These are phyloP conservation scores for Fistulina hepatica DNA, from an alignment of 1,284 basidiomycete genomes.

Conservation along the genomic window DNA sequence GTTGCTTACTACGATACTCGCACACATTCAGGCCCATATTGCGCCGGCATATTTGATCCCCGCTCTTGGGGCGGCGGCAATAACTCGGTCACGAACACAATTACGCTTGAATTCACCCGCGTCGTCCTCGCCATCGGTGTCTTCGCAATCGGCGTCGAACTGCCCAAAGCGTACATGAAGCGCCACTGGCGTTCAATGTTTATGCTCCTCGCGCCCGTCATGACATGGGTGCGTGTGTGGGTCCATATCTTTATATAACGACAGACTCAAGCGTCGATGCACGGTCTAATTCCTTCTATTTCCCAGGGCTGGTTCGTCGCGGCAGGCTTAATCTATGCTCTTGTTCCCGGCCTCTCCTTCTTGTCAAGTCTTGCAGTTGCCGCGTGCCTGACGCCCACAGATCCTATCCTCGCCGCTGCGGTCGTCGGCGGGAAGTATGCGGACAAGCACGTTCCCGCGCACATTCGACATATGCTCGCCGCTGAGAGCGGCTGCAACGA, in stretches of 20 bases:
- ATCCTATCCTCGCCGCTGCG: conserved; percentile 84
- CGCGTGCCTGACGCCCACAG: conserved; percentile 93
- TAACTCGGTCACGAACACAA: conserved; percentile 47
- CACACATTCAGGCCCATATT: conserved; percentile 71
- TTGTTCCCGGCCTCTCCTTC: conserved; percentile 82
- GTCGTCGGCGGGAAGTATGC: conserved; percentile 97
- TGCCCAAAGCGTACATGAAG: conserved; percentile 88
- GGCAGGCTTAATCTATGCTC: conserved; percentile 78
- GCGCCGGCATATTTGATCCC: conserved; percentile 80
- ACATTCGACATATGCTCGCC: conserved; percentile 80
- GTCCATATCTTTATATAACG: not conserved
- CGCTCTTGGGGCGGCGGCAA: conserved; percentile 62
- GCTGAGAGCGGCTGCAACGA: conserved; percentile 94
- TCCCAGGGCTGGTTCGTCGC: conserved; percentile 84
- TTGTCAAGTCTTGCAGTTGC: conserved; percentile 82
- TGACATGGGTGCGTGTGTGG: conserved; percentile 64
- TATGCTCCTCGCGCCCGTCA: conserved; percentile 81
- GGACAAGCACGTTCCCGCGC: conserved; percentile 95
- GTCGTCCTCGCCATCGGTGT: conserved; percentile 95
- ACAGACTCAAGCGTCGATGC: not conserved
- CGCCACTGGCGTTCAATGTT: conserved; percentile 85
- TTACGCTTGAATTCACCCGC: conserved; percentile 88
- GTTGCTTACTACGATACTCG: conserved; percentile 3
- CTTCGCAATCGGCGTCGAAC: conserved; percentile 94
- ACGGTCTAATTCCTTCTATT: conserved; percentile 10